Evolutionary conservation across 2,329 filamentous ascomycete genomes (phyloP).

Genomic region (Neobulgaria alba): DNA sequence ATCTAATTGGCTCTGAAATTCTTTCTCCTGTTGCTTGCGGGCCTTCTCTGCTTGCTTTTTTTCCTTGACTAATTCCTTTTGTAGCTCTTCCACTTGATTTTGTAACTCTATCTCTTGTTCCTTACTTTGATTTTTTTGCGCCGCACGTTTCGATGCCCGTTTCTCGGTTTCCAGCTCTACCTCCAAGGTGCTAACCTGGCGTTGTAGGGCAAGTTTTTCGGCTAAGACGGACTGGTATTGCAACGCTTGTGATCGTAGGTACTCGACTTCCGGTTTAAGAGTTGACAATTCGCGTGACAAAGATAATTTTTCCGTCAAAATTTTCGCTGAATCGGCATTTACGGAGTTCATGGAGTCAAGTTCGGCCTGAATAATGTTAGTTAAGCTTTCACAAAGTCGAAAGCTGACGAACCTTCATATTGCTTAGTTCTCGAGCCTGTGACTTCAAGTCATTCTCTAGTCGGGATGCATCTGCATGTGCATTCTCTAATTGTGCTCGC

Average conservation of each 20-base stretch:
- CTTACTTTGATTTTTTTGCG: constrained; percentile 34
- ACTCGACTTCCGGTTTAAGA: constrained; percentile 53
- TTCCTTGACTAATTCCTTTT: constrained; percentile 29
- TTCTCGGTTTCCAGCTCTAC: constrained; percentile 78
- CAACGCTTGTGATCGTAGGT: constrained; percentile 47
- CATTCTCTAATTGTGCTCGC: constrained; percentile 39
- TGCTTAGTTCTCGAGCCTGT: constrained; percentile 45
- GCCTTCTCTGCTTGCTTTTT: constrained; percentile 24
- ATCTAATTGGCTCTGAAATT: constrained; percentile 15
- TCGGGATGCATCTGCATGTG: constrained; percentile 31
- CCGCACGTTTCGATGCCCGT: constrained; percentile 52
- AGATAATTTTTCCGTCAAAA: constrained; percentile 57
- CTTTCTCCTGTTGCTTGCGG: constrained; percentile 21
- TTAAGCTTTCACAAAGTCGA: background rate
- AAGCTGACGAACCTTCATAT: constrained; percentile 40
- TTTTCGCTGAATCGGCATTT: constrained; percentile 60
- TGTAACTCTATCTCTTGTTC: constrained; percentile 33
- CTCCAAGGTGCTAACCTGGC: constrained; percentile 68
- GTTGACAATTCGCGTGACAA: constrained; percentile 50
- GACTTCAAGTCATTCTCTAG: constrained; percentile 36
- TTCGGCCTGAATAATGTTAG: constrained; percentile 48
- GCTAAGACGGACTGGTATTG: constrained; percentile 60
- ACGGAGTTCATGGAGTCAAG: constrained; percentile 58
- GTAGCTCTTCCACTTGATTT: constrained; percentile 33
- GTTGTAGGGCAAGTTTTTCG: constrained; percentile 73